Conservation (phyloP, 768 basidiomycete species). For the Russula olivacea region DNA sequence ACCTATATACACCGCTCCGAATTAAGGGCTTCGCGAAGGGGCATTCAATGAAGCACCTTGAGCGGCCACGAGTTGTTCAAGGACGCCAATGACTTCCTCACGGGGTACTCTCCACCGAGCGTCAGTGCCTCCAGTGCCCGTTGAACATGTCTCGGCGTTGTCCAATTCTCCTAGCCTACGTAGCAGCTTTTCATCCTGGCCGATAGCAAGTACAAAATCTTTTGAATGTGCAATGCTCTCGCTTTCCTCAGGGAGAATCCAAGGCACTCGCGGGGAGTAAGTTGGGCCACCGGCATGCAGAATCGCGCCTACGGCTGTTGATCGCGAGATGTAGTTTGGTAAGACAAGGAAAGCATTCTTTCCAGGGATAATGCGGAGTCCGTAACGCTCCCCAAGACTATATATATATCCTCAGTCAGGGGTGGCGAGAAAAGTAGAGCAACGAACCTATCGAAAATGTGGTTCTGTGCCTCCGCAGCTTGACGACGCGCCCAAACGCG, state of each 20-base stretch:
- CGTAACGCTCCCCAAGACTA: slow-evolving; percentile 77
- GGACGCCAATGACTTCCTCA: slow-evolving; percentile 34
- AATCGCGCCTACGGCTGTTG: slow-evolving; percentile 78
- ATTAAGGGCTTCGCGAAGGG: neutral
- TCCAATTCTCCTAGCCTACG: slow-evolving; percentile 69
- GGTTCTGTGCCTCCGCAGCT: slow-evolving; percentile 88
- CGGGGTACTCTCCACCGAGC: slow-evolving; percentile 59
- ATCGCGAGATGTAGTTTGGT: slow-evolving; percentile 76
- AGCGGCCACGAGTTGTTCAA: slow-evolving; percentile 32
- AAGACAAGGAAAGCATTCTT: slow-evolving; percentile 75
- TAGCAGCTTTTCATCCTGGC: slow-evolving; percentile 74
- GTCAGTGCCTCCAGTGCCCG: slow-evolving; percentile 69
- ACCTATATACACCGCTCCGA: neutral
- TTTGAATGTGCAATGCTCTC: slow-evolving; percentile 35
- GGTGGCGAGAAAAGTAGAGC: neutral
- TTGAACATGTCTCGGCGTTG: slow-evolving; percentile 63
- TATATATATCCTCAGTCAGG: neutral
- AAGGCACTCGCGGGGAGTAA: slow-evolving; percentile 35
- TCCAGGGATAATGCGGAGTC: slow-evolving; percentile 77
- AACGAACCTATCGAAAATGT: slow-evolving; percentile 72
- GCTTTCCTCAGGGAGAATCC: slow-evolving; percentile 32
- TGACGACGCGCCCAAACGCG: slow-evolving; percentile 80
- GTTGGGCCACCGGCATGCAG: slow-evolving; percentile 56
- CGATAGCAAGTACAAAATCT: slow-evolving; percentile 59
- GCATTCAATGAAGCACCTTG: neutral